A percentile compares a stretch with the other conserved stretches of the same genome.
Conservation (phyloP, 129 eudicot species). For the Scalesia atractyloides region DNA sequence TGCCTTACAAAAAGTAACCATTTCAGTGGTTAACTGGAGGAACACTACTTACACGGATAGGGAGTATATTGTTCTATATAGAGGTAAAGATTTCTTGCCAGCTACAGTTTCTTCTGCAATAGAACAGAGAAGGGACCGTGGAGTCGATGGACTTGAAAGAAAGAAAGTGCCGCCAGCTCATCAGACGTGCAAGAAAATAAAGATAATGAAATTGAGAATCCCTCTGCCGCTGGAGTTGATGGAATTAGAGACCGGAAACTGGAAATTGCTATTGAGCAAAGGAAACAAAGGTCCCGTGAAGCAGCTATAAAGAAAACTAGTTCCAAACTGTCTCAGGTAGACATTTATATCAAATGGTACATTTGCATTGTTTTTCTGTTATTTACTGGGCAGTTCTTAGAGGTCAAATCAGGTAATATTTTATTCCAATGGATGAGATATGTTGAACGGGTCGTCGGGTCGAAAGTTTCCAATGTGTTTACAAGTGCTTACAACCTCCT, state of each 20-base stretch:
- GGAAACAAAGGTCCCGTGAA: conserved; percentile 54
- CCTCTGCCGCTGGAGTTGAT: conserved; percentile 33
- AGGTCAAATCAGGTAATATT: not conserved
- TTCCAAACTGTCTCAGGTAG: conserved; percentile 69
- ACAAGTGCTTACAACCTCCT: not conserved
- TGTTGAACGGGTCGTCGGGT: not conserved
- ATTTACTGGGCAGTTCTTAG: conserved; percentile 12
- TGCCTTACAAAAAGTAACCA: conserved; percentile 12
- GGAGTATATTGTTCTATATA: conserved; percentile 71
- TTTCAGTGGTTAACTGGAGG: conserved; percentile 91
- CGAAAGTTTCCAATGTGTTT: not conserved
- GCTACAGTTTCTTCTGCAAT: conserved; percentile 84
- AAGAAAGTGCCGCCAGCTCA: conserved; percentile 23
- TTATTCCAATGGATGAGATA: not conserved
- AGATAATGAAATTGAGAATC: conserved; percentile 17
- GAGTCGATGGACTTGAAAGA: conserved; percentile 34
- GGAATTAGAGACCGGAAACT: conserved; percentile 35
- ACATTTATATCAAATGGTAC: conserved; percentile 21
- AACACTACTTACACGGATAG: conserved; percentile 74
- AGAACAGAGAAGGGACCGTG: conserved; percentile 64
- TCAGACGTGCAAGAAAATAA: conserved; percentile 24
- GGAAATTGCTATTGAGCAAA: conserved; percentile 40
- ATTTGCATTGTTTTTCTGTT: not conserved
- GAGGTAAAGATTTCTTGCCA: conserved; percentile 96
- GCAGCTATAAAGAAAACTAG: conserved; percentile 51